Base-by-base conservation (phyloP, 2,329 filamentous ascomycete genomes). In the Cladobotryum protrusum region DNA sequence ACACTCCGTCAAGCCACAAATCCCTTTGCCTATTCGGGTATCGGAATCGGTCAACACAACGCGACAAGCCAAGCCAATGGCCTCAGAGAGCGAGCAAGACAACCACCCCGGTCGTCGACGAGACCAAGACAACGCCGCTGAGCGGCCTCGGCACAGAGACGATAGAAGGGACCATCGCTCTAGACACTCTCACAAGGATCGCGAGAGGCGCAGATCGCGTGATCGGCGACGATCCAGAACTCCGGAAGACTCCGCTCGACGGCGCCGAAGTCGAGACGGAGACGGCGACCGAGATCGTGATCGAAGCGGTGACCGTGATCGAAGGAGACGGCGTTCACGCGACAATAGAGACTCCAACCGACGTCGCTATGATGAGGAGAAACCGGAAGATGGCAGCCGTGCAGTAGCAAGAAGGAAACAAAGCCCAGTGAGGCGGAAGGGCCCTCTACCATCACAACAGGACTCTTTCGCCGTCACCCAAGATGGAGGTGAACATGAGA, bases 381-480 rank as follows among this genome's bases (percentile, higher is more conserved):
- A 61, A 33, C 53, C 62, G 18, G 60, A 56, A 34, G 52, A 57
- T 20, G 49, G 45, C n/a, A 47, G 47, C 24, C 51, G 51, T 20
- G 51, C 51, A 12, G 12, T 52, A 29, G 20, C 52, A 32, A 37
- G 41, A 59, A n/a, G 51, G 43, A 39, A 56, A 53, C 52, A 58
- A 53, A 59, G 59, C 49, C 58, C 63, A 7, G 18, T 67, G 29
- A 62, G 58, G 52, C 63, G 59, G 8, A 61, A 62, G 47, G 78
- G 77, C 0, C 80, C 82, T 0, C 66, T 85, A 11, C 81, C 81
- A 2, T 81, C 80, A 1, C 82, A 85, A 59, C 72, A 72, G 36
- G 76, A 75, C 56, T 79, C 79, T 1, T 85, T 83, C 56, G 79
- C 81, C 20, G 77, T 72, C 19, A 75, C 69, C 7, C 14, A 47